Conservation (phyloP, 768 basidiomycete genomes). For the Boletus speciosus region DNA sequence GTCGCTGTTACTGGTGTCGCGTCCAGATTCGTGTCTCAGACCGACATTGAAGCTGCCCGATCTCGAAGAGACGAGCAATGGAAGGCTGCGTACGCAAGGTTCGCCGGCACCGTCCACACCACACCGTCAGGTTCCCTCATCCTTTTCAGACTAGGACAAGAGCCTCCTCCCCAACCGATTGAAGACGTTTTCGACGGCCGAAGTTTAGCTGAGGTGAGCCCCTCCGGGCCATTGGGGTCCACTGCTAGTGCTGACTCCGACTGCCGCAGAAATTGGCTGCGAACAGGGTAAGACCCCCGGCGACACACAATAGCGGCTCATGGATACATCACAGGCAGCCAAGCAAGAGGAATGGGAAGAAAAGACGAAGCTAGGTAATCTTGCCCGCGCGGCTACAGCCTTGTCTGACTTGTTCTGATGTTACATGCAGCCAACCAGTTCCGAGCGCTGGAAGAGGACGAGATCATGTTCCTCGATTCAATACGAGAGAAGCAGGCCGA, state of each 20-base stretch:
- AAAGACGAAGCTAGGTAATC: slow-evolving; percentile 66
- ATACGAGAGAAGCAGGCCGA: slow-evolving; percentile 70
- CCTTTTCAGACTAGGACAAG: slow-evolving; percentile 67
- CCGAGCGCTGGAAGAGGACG: slow-evolving; percentile 85
- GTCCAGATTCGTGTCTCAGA: slow-evolving; percentile 80
- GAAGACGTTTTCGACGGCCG: slow-evolving; percentile 82
- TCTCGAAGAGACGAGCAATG: slow-evolving; percentile 77
- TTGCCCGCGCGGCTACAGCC: slow-evolving; percentile 2
- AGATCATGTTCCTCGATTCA: slow-evolving; percentile 85
- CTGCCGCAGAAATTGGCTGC: slow-evolving; percentile 75
- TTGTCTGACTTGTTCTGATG: slow-evolving; percentile 8
- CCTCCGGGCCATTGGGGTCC: slow-evolving; percentile 5
- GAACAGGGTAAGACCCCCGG: slow-evolving; percentile 58
- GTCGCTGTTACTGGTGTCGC: slow-evolving; percentile 71
- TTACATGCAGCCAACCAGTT: slow-evolving; percentile 71
- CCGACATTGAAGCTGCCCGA: slow-evolving; percentile 72
- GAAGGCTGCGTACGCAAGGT: slow-evolving; percentile 89
- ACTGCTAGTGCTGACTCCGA: slow-evolving; percentile 10
- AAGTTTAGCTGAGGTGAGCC: slow-evolving; percentile 81
- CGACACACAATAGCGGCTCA: slow-evolving; percentile 8
- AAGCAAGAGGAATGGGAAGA: slow-evolving; percentile 95
- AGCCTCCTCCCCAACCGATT: slow-evolving; percentile 70
- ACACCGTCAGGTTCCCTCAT: slow-evolving; percentile 3
- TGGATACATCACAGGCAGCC: slow-evolving; percentile 50
- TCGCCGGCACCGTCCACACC: background rate